Conservation (phyloP, 345 rosid species). For the Arabis hirsuta region DNA sequence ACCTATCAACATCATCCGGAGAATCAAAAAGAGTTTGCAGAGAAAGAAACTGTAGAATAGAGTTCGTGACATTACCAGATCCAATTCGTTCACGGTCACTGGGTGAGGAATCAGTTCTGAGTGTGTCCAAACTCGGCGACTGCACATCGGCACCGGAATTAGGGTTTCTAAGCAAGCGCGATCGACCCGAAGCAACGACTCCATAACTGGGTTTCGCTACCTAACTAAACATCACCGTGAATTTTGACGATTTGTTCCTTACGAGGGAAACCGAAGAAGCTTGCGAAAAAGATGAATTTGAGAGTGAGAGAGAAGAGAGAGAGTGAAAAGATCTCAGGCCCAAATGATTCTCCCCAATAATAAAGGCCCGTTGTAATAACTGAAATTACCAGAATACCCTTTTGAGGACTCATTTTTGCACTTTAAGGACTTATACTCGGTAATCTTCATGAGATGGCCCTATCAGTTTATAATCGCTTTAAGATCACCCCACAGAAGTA, state of each 20-base stretch:
- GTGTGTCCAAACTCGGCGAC: constrained; percentile 25
- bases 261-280: constrained; percentile 12
- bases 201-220: constrained; percentile 39
- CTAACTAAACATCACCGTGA: constrained; percentile 4
- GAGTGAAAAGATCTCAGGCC: constrained; percentile 16
- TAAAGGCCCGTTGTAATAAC: constrained; percentile 6
- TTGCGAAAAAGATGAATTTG: constrained; percentile 11
- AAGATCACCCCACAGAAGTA: neutral
- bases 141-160: constrained; percentile 22
- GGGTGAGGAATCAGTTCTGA: constrained; percentile 17
- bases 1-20: constrained; percentile 45
- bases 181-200: constrained; percentile 47
- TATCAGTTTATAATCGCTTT: neutral
- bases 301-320: neutral
- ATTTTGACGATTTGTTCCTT: neutral
- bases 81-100: constrained; percentile 59
- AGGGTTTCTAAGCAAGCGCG: constrained; percentile 48
- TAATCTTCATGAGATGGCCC: constrained; percentile 3
- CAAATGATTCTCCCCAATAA: neutral
- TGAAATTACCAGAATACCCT: neutral
- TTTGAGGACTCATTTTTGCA: constrained; percentile 11
- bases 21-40: neutral
- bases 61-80: constrained; percentile 51
- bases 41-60: neutral
- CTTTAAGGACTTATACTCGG: constrained; percentile 12